Evolutionary conservation across 345 rosid species (phyloP).

Genomic region (Adansonia digitata): DNA sequence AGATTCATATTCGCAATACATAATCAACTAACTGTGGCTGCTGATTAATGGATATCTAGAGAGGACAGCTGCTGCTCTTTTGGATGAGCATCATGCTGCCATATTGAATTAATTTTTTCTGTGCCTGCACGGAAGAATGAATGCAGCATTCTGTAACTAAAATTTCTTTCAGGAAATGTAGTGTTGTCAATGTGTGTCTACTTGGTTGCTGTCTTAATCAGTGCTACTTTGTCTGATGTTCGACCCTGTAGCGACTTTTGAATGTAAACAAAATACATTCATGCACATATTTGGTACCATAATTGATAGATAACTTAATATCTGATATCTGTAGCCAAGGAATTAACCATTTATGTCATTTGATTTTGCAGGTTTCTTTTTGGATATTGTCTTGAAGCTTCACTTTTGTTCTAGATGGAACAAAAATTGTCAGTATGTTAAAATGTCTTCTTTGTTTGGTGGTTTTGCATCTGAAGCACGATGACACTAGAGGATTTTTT

Average conservation of each 20-base stretch:
- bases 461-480: constrained; percentile 42
- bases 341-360: constrained; percentile 12
- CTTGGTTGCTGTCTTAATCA: neutral
- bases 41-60: neutral
- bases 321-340: neutral
- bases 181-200: too few relatives aligned
- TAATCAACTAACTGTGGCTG: neutral
- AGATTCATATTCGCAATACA: neutral
- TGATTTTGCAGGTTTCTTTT: constrained; percentile 28
- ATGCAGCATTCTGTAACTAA: neutral
- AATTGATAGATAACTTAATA: neutral
- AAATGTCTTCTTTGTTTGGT: constrained; percentile 30
- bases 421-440: constrained; percentile 14
- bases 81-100: neutral
- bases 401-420: constrained; percentile 32
- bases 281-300: neutral
- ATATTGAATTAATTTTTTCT: neutral
- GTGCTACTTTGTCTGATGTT: neutral
- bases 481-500: constrained; percentile 97
- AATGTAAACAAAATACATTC: neutral
- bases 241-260: neutral
- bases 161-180: neutral
- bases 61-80: neutral
- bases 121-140: neutral
- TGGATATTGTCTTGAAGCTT: neutral